Conservation (phyloP, 139 green algal genomes). For the Spirogloea muscicola region DNA sequence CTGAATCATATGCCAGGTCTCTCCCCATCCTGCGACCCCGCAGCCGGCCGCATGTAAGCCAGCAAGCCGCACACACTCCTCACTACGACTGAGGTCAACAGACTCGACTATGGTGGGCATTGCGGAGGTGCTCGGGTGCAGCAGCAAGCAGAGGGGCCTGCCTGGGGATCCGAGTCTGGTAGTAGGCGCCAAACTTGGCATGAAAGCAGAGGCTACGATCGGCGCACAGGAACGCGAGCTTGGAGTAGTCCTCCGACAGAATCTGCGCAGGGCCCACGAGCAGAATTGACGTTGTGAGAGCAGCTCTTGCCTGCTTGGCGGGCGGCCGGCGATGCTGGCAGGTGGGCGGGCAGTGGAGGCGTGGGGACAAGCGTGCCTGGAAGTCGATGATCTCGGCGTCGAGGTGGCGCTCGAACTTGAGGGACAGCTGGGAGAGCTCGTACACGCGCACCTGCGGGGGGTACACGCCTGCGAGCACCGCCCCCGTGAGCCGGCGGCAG, state of each 20-base stretch:
- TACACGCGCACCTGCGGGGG: slow-evolving; percentile 68
- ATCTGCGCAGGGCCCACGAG: no score
- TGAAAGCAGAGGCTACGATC: slow-evolving; percentile 87
- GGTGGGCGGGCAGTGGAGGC: no score
- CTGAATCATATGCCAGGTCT: slow-evolving; percentile 75
- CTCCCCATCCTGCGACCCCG: slow-evolving; percentile 57
- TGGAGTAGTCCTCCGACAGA: slow-evolving; percentile 90
- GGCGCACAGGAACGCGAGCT: slow-evolving; percentile 85
- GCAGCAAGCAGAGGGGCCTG: background rate
- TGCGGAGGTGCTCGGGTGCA: background rate
- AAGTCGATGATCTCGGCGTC: slow-evolving; percentile 93
- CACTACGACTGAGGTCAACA: no score
- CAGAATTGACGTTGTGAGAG: no score
- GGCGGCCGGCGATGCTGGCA: no score
- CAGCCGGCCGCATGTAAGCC: background rate
- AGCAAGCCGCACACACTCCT: background rate
- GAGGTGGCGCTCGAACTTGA: slow-evolving; percentile 96
- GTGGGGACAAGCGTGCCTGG: slow-evolving; percentile 49
- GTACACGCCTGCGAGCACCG: slow-evolving; percentile 49
- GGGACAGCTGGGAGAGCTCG: slow-evolving; percentile 85
- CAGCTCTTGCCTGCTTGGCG: no score
- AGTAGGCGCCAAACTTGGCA: slow-evolving; percentile 85
- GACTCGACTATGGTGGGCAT: no score
- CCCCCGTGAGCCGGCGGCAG: slow-evolving; percentile 28
- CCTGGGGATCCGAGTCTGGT: slow-evolving; percentile 64